Evolutionary conservation across 352 stramenopile species (phyloP).

Genomic region (Pythium guiyangense): DNA sequence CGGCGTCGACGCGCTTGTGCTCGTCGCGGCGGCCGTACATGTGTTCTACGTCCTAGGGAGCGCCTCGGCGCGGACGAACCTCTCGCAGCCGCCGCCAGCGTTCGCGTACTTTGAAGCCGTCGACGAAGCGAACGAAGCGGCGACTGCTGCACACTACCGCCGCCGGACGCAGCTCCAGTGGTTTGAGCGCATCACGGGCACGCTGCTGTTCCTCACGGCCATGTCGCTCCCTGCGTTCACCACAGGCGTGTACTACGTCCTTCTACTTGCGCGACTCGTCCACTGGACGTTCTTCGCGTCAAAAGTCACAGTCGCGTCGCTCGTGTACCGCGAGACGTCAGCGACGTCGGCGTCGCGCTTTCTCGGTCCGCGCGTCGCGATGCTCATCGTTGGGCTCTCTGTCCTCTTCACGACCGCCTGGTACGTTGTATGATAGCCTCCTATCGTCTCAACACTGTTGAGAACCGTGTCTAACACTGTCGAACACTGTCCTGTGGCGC

Average conservation of each 20-base stretch:
- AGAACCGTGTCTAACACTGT: not conserved
- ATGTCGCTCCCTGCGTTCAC: conserved; percentile 54
- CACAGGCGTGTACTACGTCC: conserved; percentile 51
- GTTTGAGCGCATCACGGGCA: conserved; percentile 39
- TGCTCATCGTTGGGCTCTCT: conserved; percentile 36
- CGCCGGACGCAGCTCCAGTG: conserved; percentile 22
- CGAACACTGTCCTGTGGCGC: not conserved
- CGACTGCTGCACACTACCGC: conserved; percentile 15
- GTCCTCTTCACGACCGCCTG: conserved; percentile 49
- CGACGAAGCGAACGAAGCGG: conserved; percentile 18
- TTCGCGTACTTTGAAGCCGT: conserved; percentile 67
- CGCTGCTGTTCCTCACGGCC: conserved; percentile 58
- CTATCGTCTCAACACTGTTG: no score
- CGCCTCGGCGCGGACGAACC: conserved; percentile 16
- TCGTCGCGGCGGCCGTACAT: conserved; percentile 48
- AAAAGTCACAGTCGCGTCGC: conserved; percentile 51
- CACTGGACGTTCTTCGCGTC: conserved; percentile 65
- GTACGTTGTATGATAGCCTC: no score
- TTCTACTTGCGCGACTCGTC: conserved; percentile 49
- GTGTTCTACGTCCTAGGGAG: conserved; percentile 55
- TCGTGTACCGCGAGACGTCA: conserved; percentile 22
- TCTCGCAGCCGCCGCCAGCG: conserved; percentile 7
- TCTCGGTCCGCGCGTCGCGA: conserved; percentile 33
- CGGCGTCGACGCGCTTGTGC: conserved; percentile 55
- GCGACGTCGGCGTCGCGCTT: conserved; percentile 30